Conservation (phyloP, 2,329 filamentous ascomycete genomes). For the Pseudogymnoascus sp. region DNA sequence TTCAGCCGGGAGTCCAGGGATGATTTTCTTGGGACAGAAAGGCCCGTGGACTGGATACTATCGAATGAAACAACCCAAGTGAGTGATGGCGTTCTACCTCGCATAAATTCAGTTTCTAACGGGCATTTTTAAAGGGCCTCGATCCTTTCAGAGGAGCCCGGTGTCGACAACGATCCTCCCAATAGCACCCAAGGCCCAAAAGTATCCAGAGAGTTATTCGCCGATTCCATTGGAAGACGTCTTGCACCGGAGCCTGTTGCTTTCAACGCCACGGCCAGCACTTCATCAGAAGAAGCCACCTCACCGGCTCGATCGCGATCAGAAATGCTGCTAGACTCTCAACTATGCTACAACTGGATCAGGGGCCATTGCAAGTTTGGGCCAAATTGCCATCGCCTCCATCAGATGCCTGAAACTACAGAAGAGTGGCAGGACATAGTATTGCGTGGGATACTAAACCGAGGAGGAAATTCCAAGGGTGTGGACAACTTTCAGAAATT, state of each 20-base stretch:
- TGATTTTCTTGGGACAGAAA: conserved; percentile 26
- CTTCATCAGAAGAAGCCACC: neutral
- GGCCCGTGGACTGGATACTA: conserved; percentile 31
- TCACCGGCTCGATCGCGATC: neutral
- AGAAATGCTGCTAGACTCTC: neutral
- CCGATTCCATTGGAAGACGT: neutral
- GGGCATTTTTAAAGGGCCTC: neutral
- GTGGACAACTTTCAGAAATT: neutral
- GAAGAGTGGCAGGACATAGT: neutral
- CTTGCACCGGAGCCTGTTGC: neutral
- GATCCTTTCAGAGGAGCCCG: neutral
- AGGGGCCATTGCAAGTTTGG: neutral
- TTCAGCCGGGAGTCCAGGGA: conserved; percentile 30
- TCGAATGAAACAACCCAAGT: conserved; percentile 12
- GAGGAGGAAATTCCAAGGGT: neutral
- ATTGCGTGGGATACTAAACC: neutral
- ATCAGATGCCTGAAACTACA: neutral
- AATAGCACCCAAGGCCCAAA: neutral
- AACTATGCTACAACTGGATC: neutral
- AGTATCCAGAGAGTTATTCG: neutral
- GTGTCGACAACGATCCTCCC: neutral
- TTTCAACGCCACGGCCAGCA: neutral
- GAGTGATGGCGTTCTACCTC: neutral
- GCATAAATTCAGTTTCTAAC: neutral
- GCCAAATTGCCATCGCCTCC: neutral